A percentile compares a stretch with the other conserved stretches of the same genome.
phyloP scores from a whole-genome alignment of 129 eudicot genomes.

The Cynara cardunculus region DNA sequence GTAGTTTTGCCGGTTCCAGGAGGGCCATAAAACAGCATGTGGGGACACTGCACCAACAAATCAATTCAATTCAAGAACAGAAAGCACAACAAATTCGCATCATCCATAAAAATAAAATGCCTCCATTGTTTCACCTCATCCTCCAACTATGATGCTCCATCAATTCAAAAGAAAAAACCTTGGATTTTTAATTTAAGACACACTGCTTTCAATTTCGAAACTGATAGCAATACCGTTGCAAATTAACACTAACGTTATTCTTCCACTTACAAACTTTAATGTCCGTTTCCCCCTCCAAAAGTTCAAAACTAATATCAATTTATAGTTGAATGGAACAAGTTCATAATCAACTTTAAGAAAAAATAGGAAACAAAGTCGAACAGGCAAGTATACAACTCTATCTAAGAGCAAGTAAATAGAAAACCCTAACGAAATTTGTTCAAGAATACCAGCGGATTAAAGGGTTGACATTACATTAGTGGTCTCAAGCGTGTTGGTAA shows the following conservation, averaged over 20 bases:
- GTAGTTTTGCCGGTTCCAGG: slow-evolving; percentile 99
- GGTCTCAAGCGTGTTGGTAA: slow-evolving; percentile 94
- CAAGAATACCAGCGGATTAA: neutral
- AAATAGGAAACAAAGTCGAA: neutral
- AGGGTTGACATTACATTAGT: slow-evolving; percentile 43
- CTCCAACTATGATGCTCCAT: neutral
- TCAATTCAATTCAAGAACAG: neutral
- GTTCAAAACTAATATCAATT: neutral
- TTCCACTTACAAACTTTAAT: neutral
- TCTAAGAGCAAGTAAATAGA: neutral
- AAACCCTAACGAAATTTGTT: slow-evolving; percentile 6
- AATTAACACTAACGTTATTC: neutral
- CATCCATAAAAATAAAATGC: neutral
- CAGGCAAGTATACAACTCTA: neutral
- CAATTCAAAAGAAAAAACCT: neutral
- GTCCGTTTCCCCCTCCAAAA: neutral
- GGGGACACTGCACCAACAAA: slow-evolving; percentile 69
- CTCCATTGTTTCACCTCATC: neutral
- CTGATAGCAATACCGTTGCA: neutral
- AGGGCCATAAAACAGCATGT: slow-evolving; percentile 95
- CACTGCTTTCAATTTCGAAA: neutral
- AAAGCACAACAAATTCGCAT: neutral
- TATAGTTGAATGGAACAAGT: neutral
- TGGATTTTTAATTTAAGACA: neutral
- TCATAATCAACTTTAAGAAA: neutral